Conservation (phyloP, 2,329 filamentous ascomycete species). For the Ploettnerulaceae sp. region DNA sequence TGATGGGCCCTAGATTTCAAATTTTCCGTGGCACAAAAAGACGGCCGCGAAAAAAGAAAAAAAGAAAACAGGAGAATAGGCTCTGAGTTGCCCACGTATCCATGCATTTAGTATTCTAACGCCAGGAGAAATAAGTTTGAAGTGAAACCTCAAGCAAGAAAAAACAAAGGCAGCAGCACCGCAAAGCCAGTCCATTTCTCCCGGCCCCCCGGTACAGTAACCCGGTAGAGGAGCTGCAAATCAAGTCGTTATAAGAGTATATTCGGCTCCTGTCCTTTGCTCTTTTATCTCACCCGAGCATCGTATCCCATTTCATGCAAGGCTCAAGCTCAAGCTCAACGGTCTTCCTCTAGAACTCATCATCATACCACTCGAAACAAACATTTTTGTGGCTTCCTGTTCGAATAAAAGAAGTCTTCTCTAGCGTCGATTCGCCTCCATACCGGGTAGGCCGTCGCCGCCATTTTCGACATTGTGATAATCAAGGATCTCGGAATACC, state of each 20-base stretch:
- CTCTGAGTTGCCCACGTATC: neutral
- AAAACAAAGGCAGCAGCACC: constrained; percentile 3
- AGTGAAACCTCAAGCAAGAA: constrained; percentile 3
- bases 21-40: neutral
- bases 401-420: no score
- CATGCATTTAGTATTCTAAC: constrained; percentile 12
- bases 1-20: neutral
- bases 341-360: no score
- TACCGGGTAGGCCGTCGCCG: constrained; percentile 21
- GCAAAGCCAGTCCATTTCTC: constrained; percentile 12
- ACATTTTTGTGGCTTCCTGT: no score
- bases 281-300: no score
- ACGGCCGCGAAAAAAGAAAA: neutral
- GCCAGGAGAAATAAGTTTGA: constrained; percentile 1
- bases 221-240: no score
- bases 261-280: no score
- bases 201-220: no score
- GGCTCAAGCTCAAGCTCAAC: no score
- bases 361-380: no score
- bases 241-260: no score
- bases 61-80: neutral
- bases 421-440: constrained; percentile 19
- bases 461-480: constrained; percentile 78
- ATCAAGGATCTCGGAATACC: constrained; percentile 98
- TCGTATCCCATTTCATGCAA: no score